Conservation (phyloP, 2,329 filamentous ascomycete genomes). For the Ceratocystis cubensis region DNA sequence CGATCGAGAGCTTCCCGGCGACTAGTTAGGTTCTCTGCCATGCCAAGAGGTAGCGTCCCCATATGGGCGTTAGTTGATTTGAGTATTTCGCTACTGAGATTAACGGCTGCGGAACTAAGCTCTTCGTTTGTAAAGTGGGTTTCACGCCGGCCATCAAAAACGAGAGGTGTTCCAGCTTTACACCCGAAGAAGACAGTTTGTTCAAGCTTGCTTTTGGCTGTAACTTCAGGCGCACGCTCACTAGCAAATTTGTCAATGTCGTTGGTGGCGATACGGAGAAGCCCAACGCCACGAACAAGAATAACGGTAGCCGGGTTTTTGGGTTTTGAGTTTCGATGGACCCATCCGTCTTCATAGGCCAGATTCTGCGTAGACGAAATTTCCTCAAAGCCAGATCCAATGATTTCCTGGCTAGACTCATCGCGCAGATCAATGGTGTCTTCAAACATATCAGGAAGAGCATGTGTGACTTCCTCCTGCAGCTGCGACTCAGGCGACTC, state of each 20-base stretch:
- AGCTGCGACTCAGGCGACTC: conserved; percentile 68
- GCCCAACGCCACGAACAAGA: conserved; percentile 49
- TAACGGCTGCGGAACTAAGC: conserved; percentile 61
- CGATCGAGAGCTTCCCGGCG: conserved; percentile 62
- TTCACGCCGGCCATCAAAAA: conserved; percentile 58
- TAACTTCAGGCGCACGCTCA: conserved; percentile 49
- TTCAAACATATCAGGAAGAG: conserved; percentile 58
- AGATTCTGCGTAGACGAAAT: conserved; percentile 24
- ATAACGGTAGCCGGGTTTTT: conserved; percentile 52
- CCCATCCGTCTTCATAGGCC: conserved; percentile 35
- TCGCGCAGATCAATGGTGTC: conserved; percentile 72
- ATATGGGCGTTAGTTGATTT: conserved; percentile 65
- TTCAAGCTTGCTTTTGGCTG: conserved; percentile 78
- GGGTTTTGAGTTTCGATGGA: conserved; percentile 40
- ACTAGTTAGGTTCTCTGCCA: conserved; percentile 68
- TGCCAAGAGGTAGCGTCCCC: conserved; percentile 56
- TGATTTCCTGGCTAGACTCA: conserved; percentile 49
- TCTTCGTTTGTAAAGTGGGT: conserved; percentile 56
- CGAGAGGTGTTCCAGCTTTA: conserved; percentile 72
- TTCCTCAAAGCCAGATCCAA: conserved; percentile 53
- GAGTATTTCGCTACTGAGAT: conserved; percentile 70
- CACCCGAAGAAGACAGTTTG: conserved; percentile 89
- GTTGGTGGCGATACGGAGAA: conserved; percentile 46
- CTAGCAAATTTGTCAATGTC: conserved; percentile 49
- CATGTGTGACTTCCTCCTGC: conserved; percentile 47